Evolutionary conservation across 2,329 filamentous ascomycete species (phyloP).

Genomic region (Diaporthe capsici): DNA sequence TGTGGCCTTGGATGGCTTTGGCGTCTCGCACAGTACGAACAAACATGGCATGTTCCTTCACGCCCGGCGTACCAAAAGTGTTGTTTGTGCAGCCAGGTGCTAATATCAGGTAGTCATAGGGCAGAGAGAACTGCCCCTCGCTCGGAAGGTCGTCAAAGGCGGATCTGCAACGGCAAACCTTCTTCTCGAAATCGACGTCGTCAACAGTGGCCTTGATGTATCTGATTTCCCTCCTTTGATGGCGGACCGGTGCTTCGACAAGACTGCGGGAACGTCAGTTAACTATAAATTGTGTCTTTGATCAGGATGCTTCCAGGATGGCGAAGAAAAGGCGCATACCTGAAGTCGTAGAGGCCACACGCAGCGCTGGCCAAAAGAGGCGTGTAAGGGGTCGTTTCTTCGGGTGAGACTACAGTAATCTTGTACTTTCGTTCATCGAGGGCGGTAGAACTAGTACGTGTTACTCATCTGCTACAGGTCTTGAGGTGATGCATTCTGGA

Average conservation of each 20-base stretch:
- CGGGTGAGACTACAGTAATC: constrained; percentile 36
- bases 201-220: constrained; percentile 37
- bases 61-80: constrained; percentile 35
- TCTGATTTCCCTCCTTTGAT: constrained; percentile 29
- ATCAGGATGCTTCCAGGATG: not conserved
- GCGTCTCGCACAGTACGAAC: constrained; percentile 38
- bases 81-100: constrained; percentile 40
- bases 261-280: constrained; percentile 18
- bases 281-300: no score
- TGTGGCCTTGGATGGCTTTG: constrained; percentile 35
- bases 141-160: constrained; percentile 26
- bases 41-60: constrained; percentile 36
- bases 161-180: constrained; percentile 28
- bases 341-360: constrained; percentile 38
- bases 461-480: no score
- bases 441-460: not conserved
- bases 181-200: constrained; percentile 35
- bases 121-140: constrained; percentile 17
- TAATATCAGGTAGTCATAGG: constrained; percentile 36
- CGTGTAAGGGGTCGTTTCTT: constrained; percentile 38
- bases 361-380: constrained; percentile 37
- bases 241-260: constrained; percentile 35
- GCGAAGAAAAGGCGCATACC: not conserved
- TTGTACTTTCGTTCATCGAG: constrained; percentile 38
- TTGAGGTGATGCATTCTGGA: no score